Evolutionary conservation across 305 asterid genomes (phyloP), one percentile per base, ranked within the genome.

Genomic region (Fraxinus ornus): DNA sequence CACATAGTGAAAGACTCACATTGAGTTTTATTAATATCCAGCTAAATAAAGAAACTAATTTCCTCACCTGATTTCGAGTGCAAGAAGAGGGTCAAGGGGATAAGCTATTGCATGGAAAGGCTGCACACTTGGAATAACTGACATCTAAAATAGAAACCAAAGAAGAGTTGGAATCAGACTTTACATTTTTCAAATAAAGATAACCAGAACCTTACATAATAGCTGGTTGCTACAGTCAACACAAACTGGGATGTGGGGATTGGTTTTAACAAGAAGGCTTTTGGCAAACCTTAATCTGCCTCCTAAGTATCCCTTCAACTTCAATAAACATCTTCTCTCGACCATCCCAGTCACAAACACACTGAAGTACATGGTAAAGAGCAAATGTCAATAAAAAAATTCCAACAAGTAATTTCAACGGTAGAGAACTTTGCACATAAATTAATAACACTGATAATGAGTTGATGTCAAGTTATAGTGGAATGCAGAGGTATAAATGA

Each of bases 51-150:
- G 8, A 64, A 71, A 86, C 17, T 83, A 37, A 85, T 60, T 44
- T 79, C 78, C 84, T 83, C 76, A 90, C 99, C 99, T 96, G 86
- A 96, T 96, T 80, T 96, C 98, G 77, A 94, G 89, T 79, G 99
- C 97, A 3, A 96, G 98, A 85, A 91, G 87, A 57, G 99, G 96
- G 83, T 96, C 99, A 85, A 96, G 98, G 72, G 99, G 99, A 88
- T 94, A 96, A 19, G 99, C 99, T 83, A 96, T 94, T 36, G 99
- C 99, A 89, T 96, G 99, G 88, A 96, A 96, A 81, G 99, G 99
- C 84, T 94, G 99, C 90, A 96, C 99, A 78, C 99, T 96, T 33
- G 99, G 98, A 84, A 96, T 91, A 84, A 96, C 89, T 52, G 97
- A 92, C 94, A 90, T 91, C 99, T 96, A 81, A 82, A 84, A 49